Percentiles rank a stretch among this genome's conserved stretches.
phyloP scores from a whole-genome alignment of 495 filamentous ascomycete genomes.

The Pyronema omphalodes region DNA sequence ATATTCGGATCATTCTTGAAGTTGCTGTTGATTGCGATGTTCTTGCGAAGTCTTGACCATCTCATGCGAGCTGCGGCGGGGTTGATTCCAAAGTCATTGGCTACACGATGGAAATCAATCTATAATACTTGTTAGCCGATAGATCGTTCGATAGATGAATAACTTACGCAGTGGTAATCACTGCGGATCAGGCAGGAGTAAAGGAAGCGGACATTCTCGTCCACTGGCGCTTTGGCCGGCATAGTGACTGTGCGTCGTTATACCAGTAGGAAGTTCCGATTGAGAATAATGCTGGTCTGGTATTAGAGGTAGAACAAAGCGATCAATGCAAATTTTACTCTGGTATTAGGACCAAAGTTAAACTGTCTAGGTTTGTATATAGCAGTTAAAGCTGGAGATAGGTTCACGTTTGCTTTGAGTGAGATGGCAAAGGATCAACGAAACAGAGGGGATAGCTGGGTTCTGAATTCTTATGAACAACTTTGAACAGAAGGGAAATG shows the following conservation, averaged over 20 bases:
- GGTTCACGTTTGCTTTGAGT: background rate
- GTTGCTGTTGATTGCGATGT: slow-evolving; percentile 6
- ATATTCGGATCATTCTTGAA: slow-evolving; percentile 6
- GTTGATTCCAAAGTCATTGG: slow-evolving; percentile 20
- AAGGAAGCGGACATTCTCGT: slow-evolving; percentile 23
- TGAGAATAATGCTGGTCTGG: too few relatives aligned
- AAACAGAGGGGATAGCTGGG: background rate
- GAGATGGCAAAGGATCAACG: background rate
- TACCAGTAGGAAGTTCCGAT: too few relatives aligned
- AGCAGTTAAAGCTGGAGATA: too few relatives aligned
- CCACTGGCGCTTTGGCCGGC: slow-evolving; percentile 21
- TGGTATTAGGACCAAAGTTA: too few relatives aligned
- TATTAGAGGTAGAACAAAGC: too few relatives aligned
- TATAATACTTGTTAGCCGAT: background rate
- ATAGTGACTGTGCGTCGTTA: background rate
- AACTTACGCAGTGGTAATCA: slow-evolving; percentile 16
- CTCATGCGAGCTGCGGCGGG: slow-evolving; percentile 22
- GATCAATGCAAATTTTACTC: too few relatives aligned
- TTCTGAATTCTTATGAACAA: background rate
- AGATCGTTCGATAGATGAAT: background rate
- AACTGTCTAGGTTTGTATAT: too few relatives aligned
- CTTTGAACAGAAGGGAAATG: background rate
- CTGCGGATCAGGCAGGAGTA: slow-evolving; percentile 18
- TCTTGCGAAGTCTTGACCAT: slow-evolving; percentile 20
- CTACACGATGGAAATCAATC: slow-evolving; percentile 21